Evolutionary conservation across 140 eudicot species (phyloP).

Genomic region (Ambrosia hybrid): DNA sequence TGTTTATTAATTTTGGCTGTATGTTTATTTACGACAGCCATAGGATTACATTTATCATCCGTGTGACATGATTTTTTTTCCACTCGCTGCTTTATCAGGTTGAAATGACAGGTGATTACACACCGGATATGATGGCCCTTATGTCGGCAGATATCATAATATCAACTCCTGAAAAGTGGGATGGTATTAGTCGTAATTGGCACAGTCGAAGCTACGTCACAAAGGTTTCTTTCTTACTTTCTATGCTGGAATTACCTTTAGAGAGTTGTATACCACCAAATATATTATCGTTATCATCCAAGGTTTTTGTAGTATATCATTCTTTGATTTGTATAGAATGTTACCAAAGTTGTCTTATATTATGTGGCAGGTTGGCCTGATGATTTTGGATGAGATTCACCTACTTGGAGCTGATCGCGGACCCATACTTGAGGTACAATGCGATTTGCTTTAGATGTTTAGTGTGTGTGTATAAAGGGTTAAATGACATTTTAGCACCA

Average conservation of each 20-base stretch:
- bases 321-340: slow-evolving; percentile 9
- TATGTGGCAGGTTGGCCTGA: slow-evolving; percentile 80
- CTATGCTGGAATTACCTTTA: background rate
- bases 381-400: slow-evolving; percentile 97
- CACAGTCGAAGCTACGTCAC: slow-evolving; percentile 91
- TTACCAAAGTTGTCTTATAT: slow-evolving; percentile 3
- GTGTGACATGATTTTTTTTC: slow-evolving; percentile 19
- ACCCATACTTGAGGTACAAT: slow-evolving; percentile 93
- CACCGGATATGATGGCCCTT: slow-evolving; percentile 90
- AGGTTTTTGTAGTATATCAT: background rate
- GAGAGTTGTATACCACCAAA: background rate
- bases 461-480: background rate
- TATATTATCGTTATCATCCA: background rate
- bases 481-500: no score
- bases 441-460: slow-evolving; percentile 5
- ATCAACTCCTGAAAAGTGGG: slow-evolving; percentile 99
- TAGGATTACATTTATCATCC: slow-evolving; percentile 18
- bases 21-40: background rate
- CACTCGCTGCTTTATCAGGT: slow-evolving; percentile 44
- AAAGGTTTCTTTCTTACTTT: slow-evolving; percentile 52
- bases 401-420: slow-evolving; percentile 98
- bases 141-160: slow-evolving; percentile 94
- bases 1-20: background rate
- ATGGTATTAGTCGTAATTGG: slow-evolving; percentile 99
- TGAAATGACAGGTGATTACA: slow-evolving; percentile 98